These are phyloP conservation scores for Lactifluus hygrophoroides DNA, from an alignment of 768 basidiomycete genomes.

Conservation along the genomic window DNA sequence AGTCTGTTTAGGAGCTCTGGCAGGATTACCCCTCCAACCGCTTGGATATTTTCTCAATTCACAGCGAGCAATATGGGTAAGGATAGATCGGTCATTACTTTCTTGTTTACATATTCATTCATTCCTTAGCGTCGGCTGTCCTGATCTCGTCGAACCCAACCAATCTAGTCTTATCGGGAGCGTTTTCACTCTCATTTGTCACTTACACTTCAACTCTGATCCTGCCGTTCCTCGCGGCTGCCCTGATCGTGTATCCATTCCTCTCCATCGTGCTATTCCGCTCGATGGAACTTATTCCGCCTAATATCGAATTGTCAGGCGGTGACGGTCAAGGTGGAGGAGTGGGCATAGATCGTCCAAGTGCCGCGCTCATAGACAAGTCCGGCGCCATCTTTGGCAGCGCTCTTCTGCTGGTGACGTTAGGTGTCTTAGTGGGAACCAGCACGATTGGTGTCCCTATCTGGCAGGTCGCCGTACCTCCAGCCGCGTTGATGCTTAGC, in stretches of 20 bases:
- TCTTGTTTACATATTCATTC: background rate
- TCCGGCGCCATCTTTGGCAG: constrained; percentile 68
- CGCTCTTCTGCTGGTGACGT: constrained; percentile 52
- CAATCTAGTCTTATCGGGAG: constrained; percentile 87
- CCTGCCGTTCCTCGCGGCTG: constrained; percentile 66
- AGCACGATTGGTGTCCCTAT: constrained; percentile 72
- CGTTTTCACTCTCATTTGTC: constrained; percentile 68
- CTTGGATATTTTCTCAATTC: constrained; percentile 72
- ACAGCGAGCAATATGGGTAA: constrained; percentile 66
- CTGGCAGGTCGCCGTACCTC: constrained; percentile 79
- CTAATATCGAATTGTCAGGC: constrained; percentile 35
- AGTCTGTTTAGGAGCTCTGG: background rate
- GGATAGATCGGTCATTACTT: constrained; percentile 32
- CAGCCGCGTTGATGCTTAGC: constrained; percentile 61
- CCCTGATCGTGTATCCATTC: constrained; percentile 50
- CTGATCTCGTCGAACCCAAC: constrained; percentile 88
- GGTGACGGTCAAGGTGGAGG: constrained; percentile 23
- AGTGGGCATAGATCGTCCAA: constrained; percentile 29
- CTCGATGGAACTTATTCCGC: constrained; percentile 44
- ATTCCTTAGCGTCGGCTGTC: constrained; percentile 36
- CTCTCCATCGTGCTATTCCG: constrained; percentile 50
- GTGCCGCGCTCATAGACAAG: constrained; percentile 63
- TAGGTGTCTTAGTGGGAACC: constrained; percentile 67
- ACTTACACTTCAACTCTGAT: constrained; percentile 79
- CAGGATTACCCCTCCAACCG: constrained; percentile 35